Base-by-base conservation (phyloP, 106 monocot genomes). In the Dendrobium chrysotoxum region DNA sequence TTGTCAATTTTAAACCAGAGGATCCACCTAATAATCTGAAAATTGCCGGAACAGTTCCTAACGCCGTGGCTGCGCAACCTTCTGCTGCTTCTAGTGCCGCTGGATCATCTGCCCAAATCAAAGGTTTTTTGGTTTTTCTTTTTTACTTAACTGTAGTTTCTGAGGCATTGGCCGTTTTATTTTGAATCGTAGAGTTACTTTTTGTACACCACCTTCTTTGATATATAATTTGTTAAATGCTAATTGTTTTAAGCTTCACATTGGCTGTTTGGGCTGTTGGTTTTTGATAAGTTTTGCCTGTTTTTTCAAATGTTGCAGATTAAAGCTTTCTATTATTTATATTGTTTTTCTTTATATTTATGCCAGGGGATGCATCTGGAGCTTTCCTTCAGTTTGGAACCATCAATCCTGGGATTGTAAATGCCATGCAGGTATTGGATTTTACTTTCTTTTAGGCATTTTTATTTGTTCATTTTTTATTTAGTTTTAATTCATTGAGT, bases 351-450 rank as follows among this genome's bases (percentile, higher is more conserved):
- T 41, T 21, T 54, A 20, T 5, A 55, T 21, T 50, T 58, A 21
- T 18, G 35, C 21, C 55, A 78, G 78, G 58, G 6, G 21, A 61
- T 78, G 50, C 25, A 78, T 78, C 21, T 40, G 57, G 38, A 57
- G 30, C 30, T 30, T 58, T 78, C 40, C 78, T 78, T 78, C 78
- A 78, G 35, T 78, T 78, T 57, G 78, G 78, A 16, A 78, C 57
- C 53, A 55, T 78, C 57, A 78, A 57, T 40, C 78, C 78, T 58
- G 78, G 39, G 9, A 58, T 78, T 20, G 78, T 78, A 13, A 78
- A 78, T 38, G 78, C 58, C 28, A 61, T 78, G 58, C 58, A 78
- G 78, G 78, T 78, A 78, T 35, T 40, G 39, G 4, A 4, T 16
- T 15, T 75, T 75, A 9, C 18, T 75, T n/a, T 75, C 1, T 71